Conservation (phyloP, 352 stramenopile genomes). For the Bremia lactucae region DNA sequence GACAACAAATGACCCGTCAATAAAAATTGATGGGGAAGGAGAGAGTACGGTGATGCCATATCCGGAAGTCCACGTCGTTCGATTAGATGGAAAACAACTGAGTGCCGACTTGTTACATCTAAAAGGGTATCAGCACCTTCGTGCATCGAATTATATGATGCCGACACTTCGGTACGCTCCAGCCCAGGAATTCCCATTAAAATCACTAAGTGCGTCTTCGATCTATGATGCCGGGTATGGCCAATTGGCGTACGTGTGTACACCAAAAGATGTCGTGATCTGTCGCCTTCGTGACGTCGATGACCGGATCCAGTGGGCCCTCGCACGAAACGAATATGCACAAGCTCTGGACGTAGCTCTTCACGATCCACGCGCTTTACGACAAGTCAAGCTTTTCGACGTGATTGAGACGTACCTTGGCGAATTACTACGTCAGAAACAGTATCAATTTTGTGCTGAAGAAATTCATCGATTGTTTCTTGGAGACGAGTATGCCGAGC, state of each 20-base stretch:
- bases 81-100: constrained; percentile 81
- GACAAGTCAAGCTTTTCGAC: constrained; percentile 44
- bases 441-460: constrained; percentile 57
- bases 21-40: constrained; percentile 58
- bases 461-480: constrained; percentile 67
- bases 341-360: constrained; percentile 54
- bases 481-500: constrained; percentile 43
- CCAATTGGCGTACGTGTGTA: constrained; percentile 66
- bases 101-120: constrained; percentile 70
- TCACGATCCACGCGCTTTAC: constrained; percentile 42
- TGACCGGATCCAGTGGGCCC: constrained; percentile 62
- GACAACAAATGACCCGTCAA: constrained; percentile 16
- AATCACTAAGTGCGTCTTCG: constrained; percentile 18
- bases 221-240: constrained; percentile 67
- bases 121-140: constrained; percentile 59
- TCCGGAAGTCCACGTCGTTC: constrained; percentile 81
- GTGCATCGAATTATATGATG: constrained; percentile 77
- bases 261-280: constrained; percentile 78
- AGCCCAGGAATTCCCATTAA: constrained; percentile 11
- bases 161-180: constrained; percentile 49
- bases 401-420: constrained; percentile 66
- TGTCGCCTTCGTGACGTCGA: constrained; percentile 69
- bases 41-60: constrained; percentile 64
- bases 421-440: constrained; percentile 63
- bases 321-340: constrained; percentile 50